Conservation (phyloP, 768 basidiomycete genomes). For the Phanerochaete sordida region DNA sequence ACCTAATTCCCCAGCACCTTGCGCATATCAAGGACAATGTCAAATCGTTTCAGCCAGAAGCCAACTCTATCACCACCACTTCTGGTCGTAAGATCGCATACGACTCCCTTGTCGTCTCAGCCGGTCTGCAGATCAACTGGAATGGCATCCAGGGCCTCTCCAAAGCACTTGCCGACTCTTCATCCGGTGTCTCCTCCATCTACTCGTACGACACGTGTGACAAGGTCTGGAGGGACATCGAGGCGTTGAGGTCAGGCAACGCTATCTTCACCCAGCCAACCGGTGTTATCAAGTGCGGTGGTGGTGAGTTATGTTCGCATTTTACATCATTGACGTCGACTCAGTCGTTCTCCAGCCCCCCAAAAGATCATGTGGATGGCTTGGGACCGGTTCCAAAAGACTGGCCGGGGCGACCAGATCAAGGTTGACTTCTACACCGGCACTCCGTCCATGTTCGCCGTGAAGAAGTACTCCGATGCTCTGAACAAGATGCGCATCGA, state of each 20-base stretch:
- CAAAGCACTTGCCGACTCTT: conserved; percentile 71
- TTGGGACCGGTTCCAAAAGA: conserved; percentile 74
- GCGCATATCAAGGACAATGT: conserved; percentile 69
- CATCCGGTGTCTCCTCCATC: conserved; percentile 84
- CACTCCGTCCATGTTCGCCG: conserved; percentile 94
- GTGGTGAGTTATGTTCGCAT: conserved; percentile 68
- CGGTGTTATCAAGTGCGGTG: conserved; percentile 91
- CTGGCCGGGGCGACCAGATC: conserved; percentile 53
- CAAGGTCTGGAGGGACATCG: conserved; percentile 83
- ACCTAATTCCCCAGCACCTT: conserved; percentile 74
- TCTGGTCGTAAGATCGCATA: conserved; percentile 72
- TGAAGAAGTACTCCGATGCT: conserved; percentile 93
- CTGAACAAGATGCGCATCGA: conserved; percentile 72
- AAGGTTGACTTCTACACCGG: conserved; percentile 82
- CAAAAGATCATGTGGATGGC: conserved; percentile 99
- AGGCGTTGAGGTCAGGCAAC: conserved; percentile 68
- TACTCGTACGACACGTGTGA: conserved; percentile 90
- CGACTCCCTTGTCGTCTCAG: conserved; percentile 84
- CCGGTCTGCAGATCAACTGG: conserved; percentile 88
- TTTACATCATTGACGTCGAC: background rate
- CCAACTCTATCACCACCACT: conserved; percentile 69
- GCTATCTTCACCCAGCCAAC: conserved; percentile 96
- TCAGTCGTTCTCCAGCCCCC: conserved; percentile 63
- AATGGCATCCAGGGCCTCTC: conserved; percentile 68
- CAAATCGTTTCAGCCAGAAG: conserved; percentile 67